Base-by-base conservation (phyloP, 2,329 filamentous ascomycete species). In the Incumbomyces lentus region DNA sequence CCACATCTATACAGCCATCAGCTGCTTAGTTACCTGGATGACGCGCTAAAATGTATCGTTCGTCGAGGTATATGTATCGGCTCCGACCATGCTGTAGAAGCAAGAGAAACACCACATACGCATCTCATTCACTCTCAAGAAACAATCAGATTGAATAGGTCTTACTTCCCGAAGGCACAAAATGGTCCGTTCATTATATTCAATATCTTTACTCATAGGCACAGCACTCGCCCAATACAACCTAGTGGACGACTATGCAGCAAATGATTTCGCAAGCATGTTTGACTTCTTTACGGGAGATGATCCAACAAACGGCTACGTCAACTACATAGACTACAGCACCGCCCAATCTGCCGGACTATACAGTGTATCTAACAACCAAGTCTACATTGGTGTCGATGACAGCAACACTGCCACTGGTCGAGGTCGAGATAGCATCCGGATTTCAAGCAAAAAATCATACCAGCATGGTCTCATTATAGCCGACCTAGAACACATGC, bases 261-360 rank as follows among this genome's bases (percentile, higher is more conserved):
- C 61, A 32, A 57, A 58, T 33, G 62, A 63, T 47, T 78, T 77
- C 57, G 75, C 75, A 56, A 64, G 68, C 54, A 65, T 68, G 54
- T 76, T 77, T 58, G 56, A 61, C 29, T 77, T 78, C 62, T 75
- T 64, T 53, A 72, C 69, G 13, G 62, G 48, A 12, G 29, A 58
- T 11, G 86, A 93, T 59, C 86, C 86, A 0, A 93, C 86, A 2
- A 58, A 81, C 52, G 86, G 86, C 31, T 86, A 80, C 57, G 86
- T 92, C 57, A 67, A 78, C 50, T 93, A 89, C 58, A 72, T 80
- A 44, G 68, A 75, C 53, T 69, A 73, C 44, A 47, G 61, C 13
- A 74, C 72, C 1, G 84, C 85, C 47, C 72, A 74, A 50, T 59
- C 62, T 18, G 60, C 66, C 31, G 73, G 74, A 13, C 70, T 88